Evolutionary conservation across 1,284 basidiomycete species (phyloP).

Genomic region (Trichosporon ovoides): DNA sequence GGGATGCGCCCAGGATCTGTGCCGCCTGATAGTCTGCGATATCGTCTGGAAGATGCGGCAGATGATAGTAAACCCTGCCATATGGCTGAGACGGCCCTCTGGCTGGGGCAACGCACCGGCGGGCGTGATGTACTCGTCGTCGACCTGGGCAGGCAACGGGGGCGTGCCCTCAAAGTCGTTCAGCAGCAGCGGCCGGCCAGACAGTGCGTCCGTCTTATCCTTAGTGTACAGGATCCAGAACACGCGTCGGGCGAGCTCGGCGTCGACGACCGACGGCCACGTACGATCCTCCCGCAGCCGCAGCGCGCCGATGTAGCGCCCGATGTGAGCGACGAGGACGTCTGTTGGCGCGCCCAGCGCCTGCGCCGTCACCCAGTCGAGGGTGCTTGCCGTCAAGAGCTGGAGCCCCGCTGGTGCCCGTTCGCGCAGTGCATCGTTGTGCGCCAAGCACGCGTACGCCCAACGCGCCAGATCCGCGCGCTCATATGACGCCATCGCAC

Average conservation of each 20-base stretch:
- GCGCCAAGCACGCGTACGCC: neutral
- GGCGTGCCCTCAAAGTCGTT: slow-evolving; percentile 28
- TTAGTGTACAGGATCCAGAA: slow-evolving; percentile 31
- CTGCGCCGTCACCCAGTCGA: slow-evolving; percentile 26
- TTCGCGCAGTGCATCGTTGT: neutral
- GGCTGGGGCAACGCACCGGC: slow-evolving; percentile 18
- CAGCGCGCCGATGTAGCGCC: slow-evolving; percentile 23
- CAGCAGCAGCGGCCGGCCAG: slow-evolving; percentile 23
- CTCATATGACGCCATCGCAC: slow-evolving; percentile 15
- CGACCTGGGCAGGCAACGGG: slow-evolving; percentile 27
- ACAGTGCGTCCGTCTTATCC: slow-evolving; percentile 32
- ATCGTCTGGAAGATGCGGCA: slow-evolving; percentile 28
- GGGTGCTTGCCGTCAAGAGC: slow-evolving; percentile 19
- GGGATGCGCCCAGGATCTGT: slow-evolving; percentile 23
- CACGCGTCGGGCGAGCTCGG: slow-evolving; percentile 24
- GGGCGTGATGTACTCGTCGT: slow-evolving; percentile 33
- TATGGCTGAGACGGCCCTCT: slow-evolving; percentile 13
- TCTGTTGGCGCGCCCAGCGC: slow-evolving; percentile 17
- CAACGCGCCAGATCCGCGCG: neutral
- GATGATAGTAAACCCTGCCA: slow-evolving; percentile 26
- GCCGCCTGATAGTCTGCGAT: slow-evolving; percentile 25
- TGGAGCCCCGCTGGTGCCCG: neutral
- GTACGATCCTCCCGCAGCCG: slow-evolving; percentile 16
- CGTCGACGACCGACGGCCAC: slow-evolving; percentile 2
- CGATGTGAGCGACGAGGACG: slow-evolving; percentile 22